These are phyloP conservation scores for Didymella pinodella DNA, from an alignment of 2,329 filamentous ascomycete genomes.

Conservation along the genomic window DNA sequence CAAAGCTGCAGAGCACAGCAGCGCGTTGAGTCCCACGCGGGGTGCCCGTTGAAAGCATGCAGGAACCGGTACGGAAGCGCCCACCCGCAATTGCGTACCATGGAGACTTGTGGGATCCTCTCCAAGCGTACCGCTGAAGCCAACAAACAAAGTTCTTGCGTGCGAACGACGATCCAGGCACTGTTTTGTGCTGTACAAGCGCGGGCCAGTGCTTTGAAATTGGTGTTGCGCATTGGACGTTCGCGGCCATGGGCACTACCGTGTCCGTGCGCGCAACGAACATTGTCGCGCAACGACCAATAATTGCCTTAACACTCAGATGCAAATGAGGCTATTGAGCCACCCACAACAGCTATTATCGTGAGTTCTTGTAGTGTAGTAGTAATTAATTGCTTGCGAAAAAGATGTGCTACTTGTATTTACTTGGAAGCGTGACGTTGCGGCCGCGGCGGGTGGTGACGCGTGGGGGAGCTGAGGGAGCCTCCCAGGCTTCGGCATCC, in stretches of 20 bases:
- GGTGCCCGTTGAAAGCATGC: conserved; percentile 11
- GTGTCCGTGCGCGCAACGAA: no score
- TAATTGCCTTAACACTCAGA: no score
- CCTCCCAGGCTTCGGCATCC: no score
- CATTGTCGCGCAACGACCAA: no score
- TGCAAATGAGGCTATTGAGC: no score
- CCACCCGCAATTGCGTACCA: conserved; percentile 11
- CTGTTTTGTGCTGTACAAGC: neutral
- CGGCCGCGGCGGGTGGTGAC: no score
- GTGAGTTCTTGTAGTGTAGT: no score
- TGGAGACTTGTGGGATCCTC: neutral
- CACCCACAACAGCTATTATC: no score
- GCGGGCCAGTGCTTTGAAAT: conserved; percentile 20
- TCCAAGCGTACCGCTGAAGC: neutral
- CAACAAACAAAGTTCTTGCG: neutral
- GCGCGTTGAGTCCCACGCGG: conserved; percentile 7
- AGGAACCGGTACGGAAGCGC: conserved; percentile 13
- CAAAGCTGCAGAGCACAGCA: neutral
- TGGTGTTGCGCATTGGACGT: conserved; percentile 15
- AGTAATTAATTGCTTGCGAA: no score
- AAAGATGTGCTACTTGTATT: no score
- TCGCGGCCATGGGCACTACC: conserved; percentile 14
- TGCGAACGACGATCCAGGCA: conserved; percentile 3
- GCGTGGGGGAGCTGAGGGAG: no score
- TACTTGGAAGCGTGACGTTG: no score